phyloP scores from a whole-genome alignment of 2,329 filamentous ascomycete species.

The Penicillium sp. region DNA sequence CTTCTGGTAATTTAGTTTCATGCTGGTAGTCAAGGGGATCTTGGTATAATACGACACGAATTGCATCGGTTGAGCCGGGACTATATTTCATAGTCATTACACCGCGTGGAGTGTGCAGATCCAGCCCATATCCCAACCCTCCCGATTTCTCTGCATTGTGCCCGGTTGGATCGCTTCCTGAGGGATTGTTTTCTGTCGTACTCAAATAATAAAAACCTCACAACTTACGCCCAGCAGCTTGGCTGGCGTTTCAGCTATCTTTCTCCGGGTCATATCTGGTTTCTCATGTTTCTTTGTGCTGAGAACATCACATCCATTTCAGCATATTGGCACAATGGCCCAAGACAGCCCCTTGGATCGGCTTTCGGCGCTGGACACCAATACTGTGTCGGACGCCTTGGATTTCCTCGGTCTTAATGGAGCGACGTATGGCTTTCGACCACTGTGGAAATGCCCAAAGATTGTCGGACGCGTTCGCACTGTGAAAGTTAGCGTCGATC shows the following conservation, averaged over 20 bases:
- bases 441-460: slow-evolving; percentile 26
- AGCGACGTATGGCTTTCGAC: slow-evolving; percentile 20
- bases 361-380: slow-evolving; percentile 22
- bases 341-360: slow-evolving; percentile 11
- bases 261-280: neutral
- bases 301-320: too few species aligned
- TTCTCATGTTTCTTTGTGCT: neutral
- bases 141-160: neutral
- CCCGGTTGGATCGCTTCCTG: neutral
- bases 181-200: neutral
- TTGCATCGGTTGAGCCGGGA: too few species aligned
- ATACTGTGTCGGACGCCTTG: slow-evolving; percentile 25
- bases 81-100: too few species aligned
- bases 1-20: too few species aligned
- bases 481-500: slow-evolving; percentile 18
- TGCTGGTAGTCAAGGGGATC: too few species aligned
- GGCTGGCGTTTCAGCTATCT: neutral
- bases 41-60: too few species aligned
- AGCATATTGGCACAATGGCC: slow-evolving; percentile 8
- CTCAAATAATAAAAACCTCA: neutral
- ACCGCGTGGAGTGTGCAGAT: too few species aligned
- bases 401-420: slow-evolving; percentile 24
- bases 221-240: neutral
- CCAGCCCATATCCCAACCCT: too few species aligned
- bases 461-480: slow-evolving; percentile 25